Conservation (phyloP, 2,329 filamentous ascomycete species). For the Parastagonospora avenae region DNA sequence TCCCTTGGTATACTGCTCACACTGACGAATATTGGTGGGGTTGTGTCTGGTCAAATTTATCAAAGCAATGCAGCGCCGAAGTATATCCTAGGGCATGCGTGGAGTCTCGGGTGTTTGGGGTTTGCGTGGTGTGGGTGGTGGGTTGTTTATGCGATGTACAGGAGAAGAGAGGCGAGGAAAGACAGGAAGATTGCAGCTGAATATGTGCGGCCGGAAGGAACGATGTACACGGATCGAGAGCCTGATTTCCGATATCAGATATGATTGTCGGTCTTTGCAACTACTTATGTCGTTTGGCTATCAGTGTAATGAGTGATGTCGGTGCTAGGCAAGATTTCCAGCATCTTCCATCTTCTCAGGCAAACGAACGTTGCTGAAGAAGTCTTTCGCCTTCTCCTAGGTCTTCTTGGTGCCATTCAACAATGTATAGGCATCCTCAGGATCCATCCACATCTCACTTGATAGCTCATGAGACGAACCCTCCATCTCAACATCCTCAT, state of each 20-base stretch:
- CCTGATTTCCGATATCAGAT: slow-evolving; percentile 39
- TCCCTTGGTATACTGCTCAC: slow-evolving; percentile 38
- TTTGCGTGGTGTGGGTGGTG: slow-evolving; percentile 49
- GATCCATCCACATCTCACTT: too few species aligned
- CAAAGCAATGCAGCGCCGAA: slow-evolving; percentile 32
- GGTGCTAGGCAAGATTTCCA: too few species aligned
- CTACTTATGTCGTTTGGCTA: too few species aligned
- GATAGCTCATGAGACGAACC: too few species aligned
- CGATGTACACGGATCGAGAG: slow-evolving; percentile 36
- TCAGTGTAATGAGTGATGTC: too few species aligned
- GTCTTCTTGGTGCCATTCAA: too few species aligned
- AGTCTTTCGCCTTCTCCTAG: too few species aligned
- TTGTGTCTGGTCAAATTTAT: slow-evolving; percentile 42
- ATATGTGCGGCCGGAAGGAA: slow-evolving; percentile 17
- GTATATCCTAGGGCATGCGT: slow-evolving; percentile 42
- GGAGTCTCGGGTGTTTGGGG: slow-evolving; percentile 43
- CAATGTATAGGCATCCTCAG: too few species aligned
- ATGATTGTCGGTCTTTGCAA: too few species aligned
- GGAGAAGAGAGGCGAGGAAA: slow-evolving; percentile 38
- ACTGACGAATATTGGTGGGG: slow-evolving; percentile 42
- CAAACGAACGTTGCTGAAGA: too few species aligned
- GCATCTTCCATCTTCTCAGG: too few species aligned
- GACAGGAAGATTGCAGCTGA: slow-evolving; percentile 31
- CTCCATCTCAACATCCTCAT: too few species aligned
- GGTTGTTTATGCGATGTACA: slow-evolving; percentile 41